Evolutionary conservation across 129 eudicot genomes (phyloP), one percentile per base, ranked within the genome.

Genomic region (Ambrosia trifida): DNA sequence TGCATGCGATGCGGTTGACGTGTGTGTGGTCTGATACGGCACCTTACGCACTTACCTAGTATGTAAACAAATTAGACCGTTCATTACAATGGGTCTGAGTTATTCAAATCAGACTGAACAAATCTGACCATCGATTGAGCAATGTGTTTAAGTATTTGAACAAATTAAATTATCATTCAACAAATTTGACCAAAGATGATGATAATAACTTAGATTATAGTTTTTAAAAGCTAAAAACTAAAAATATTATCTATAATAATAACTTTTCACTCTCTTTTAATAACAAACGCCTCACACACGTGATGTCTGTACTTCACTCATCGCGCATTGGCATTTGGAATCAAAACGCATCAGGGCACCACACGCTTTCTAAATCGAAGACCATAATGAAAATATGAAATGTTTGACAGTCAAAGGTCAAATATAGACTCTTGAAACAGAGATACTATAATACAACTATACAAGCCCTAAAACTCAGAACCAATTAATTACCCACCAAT

Each of bases 381-480:
- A 40, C 1, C 9, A n/a, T 12, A 66, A 35, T 70, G 28, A 70
- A 70, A 20, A 14, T 24, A 38, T 18, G 58, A 54, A 28, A 56
- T 40, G 49, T 54, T 56, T 56, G 41, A 46, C 20, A 12, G 64
- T 19, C 40, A 19, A 73, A 62, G 63, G 53, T 73, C 71, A 73
- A 64, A 64, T 64, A 17, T 49, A 62, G 70, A 61, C 77, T 11
- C 50, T 50, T 61, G 35, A 14, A 20, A 43, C 24, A 16, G 20
- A 66, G 19, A 74, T 57, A 50, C 11, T 49, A 32, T 63, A 28
- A 64, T 75, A 33, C 75, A 68, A 32, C 49, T n/a, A 64, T 75
- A 33, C 75, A 68, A 68, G 32, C 80, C 74, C 74, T 67, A 57
- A n/a, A 76, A 75, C 68, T 57, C 61, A 32, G 11, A 68, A 57